phyloP scores from a whole-genome alignment of 108 stramenopile species.

The Craspedostauros australis region DNA sequence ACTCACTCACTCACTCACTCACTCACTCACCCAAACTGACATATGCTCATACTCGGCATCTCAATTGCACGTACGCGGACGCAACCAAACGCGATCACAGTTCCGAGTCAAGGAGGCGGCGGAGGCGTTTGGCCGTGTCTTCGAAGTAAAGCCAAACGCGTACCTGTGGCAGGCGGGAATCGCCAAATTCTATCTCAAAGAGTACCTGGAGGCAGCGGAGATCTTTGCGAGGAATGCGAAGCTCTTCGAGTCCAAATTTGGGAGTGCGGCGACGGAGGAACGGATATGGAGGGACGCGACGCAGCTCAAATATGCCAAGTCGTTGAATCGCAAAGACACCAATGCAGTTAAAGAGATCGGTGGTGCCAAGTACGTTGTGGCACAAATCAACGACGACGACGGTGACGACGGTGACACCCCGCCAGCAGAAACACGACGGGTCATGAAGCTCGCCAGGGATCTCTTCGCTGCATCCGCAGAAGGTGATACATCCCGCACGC shows the following conservation, averaged over 20 bases:
- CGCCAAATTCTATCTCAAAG: conserved; percentile 60
- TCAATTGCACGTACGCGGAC: too few species aligned
- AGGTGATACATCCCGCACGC: conserved; percentile 26
- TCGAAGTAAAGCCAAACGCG: conserved; percentile 58
- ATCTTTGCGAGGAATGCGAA: conserved; percentile 54
- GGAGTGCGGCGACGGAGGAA: conserved; percentile 66
- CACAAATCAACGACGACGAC: conserved; percentile 1
- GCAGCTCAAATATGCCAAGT: conserved; percentile 39
- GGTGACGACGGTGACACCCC: conserved; percentile 8
- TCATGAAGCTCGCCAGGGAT: conserved; percentile 50
- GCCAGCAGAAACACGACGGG: conserved; percentile 34
- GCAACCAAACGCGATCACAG: conserved; percentile 1
- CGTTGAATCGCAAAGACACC: conserved; percentile 9
- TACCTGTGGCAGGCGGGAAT: conserved; percentile 81
- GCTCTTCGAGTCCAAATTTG: conserved; percentile 55
- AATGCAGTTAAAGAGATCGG: conserved; percentile 3
- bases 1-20: too few species aligned
- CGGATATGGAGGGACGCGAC: conserved; percentile 80
- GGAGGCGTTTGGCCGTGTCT: conserved; percentile 51
- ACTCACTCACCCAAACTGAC: too few species aligned
- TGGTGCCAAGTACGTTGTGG: neutral
- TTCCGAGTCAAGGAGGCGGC: conserved; percentile 49
- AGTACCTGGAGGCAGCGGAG: conserved; percentile 42
- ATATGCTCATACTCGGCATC: too few species aligned
- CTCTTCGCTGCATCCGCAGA: conserved; percentile 52